Evolutionary conservation across 768 basidiomycete species (phyloP), one percentile per base, ranked within the genome.

Genomic region (Leucosporidium scottii): DNA sequence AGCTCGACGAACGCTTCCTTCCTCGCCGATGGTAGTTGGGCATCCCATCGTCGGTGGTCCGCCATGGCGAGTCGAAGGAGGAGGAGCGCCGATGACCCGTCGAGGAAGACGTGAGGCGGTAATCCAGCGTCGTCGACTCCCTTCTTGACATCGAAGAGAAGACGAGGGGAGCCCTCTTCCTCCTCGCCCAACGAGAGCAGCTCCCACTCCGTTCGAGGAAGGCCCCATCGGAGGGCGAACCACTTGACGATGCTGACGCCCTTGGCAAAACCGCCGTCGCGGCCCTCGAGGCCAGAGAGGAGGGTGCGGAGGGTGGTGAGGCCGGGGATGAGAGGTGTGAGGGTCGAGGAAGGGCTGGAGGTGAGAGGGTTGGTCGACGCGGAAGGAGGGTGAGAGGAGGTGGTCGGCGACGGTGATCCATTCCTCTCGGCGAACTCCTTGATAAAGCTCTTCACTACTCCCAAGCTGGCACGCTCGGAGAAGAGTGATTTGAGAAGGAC

Each of bases 401-500:
- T 9, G 3, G 8, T 44, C 39, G 39, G 39, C 39, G 39, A 15
- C 39, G 39, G 8, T 44, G 15, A 13, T 13, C 39, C 39, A 15
- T 44, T 44, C 39, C 39, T 8, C 13, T 44, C 39, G 39, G 39
- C 39, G 61, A 67, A 71, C 4, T 21, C 1, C 10, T 30, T 17
- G 44, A 59, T 0, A 25, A 73, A 68, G 36, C 15, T 3, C 55
- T 49, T 53, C 64, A 72, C 20, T 54, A 58, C 23, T 48, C 59
- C 17, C 21, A 50, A 31, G 1, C 61, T 7, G 23, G 61, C n/a
- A 17, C 65, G 62, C 23, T 66, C 53, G 76, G 87, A 54, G 85
- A 88, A 75, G 82, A 80, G 49, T 82, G 88, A 56, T 76, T 88
- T 20, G 76, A 79, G 7, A 79, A 81, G 58, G 83, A 84, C 18